Base-by-base conservation (phyloP, 2,329 filamentous ascomycete genomes). In the Cladosporium sp. region DNA sequence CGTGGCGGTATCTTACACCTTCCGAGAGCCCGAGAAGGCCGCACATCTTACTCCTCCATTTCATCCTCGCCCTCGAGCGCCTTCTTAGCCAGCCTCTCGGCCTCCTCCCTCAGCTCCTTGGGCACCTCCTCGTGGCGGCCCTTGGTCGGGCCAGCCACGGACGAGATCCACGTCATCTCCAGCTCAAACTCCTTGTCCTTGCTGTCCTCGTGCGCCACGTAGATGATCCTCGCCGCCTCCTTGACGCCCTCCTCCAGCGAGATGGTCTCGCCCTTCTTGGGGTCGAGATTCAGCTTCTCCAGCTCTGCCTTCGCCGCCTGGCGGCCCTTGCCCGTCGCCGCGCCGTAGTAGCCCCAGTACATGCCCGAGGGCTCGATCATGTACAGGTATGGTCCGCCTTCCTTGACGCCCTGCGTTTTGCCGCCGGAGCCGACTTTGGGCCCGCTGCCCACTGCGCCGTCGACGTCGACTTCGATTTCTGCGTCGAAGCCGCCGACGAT, bases 131-230 rank as follows among this genome's bases (percentile, higher is more conserved):
- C 86, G 77, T 99, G 95, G 74, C 89, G 88, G 69, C 95, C 95
- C 83, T 96, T 94, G 69, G 93, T 98, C 40, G 93, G 93, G 5
- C 93, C 94, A 70, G 91, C 87, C 57, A 88, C 80, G 62, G 86
- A 87, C 80, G 93, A 97, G 79, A 98, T 91, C 95, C 95, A 99
- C 67, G 92, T 96, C 93, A 99, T 96, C 84, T 99, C 95, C 67
- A 99, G 85, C 87, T 99, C 95, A 76, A 98, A 99, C 71, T 98
- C 95, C 85, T 99, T 99, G 82, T 98, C 95, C 84, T 98, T 98
- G 85, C 94, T 98, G 80, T 99, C 95, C 79, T 98, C 95, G 78
- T 99, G 95, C 58, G 94, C 93, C 67, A 97, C 88, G 79, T 97
- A 96, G 80, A 99, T 98, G 80, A 99, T 99, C 68, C 93, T 85